phyloP scores from a whole-genome alignment of 2,329 filamentous ascomycete species.

The Fusarium stilboides region DNA sequence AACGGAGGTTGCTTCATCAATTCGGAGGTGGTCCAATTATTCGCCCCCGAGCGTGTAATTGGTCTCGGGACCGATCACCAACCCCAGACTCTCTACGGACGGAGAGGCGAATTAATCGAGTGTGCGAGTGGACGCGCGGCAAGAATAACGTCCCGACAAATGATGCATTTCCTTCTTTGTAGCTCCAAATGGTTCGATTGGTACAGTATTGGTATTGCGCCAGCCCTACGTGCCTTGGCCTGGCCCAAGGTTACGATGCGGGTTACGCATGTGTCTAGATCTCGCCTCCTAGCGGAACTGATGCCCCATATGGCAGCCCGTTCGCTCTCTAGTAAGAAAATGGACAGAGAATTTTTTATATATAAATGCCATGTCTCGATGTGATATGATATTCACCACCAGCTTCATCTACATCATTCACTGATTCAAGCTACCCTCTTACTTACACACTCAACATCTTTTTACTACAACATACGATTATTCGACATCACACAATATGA shows the following conservation, averaged over 20 bases:
- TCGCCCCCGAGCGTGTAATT: constrained; percentile 35
- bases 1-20: not conserved
- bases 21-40: constrained; percentile 11
- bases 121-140: constrained; percentile 47
- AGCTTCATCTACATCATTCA: constrained; percentile 29
- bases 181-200: constrained; percentile 45
- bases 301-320: constrained; percentile 34
- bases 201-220: constrained; percentile 10
- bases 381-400: constrained; percentile 13
- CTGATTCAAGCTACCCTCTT: not conserved
- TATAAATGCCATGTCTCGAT: constrained; percentile 38
- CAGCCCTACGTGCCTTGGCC: constrained; percentile 47
- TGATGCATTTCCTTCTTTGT: constrained; percentile 23
- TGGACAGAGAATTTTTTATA: constrained; percentile 33
- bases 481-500: constrained; percentile 40
- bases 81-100: constrained; percentile 11
- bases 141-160: constrained; percentile 24
- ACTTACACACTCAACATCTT: constrained; percentile 20
- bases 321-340: not conserved
- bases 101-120: constrained; percentile 15
- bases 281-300: constrained; percentile 38
- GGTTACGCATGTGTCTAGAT: constrained; percentile 41
- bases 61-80: constrained; percentile 43
- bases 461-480: constrained; percentile 1
- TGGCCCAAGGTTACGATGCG: constrained; percentile 35